Base-by-base conservation (phyloP, 1,284 basidiomycete genomes). In the Naganishia albida region DNA sequence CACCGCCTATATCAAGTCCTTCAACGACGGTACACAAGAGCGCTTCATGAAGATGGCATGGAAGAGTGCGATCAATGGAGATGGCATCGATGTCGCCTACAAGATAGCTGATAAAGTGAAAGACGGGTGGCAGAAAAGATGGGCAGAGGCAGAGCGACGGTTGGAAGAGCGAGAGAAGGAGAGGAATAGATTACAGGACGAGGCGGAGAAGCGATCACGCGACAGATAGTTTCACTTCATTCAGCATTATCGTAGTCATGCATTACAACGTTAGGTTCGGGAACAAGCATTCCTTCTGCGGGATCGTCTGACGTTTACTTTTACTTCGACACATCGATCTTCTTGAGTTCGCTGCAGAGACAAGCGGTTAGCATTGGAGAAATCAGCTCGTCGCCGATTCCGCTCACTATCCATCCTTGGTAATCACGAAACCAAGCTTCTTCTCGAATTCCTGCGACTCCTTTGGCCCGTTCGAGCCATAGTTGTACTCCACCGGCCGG, bases 401-500 rank as follows among this genome's bases (percentile, higher is more conserved):
- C 16, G 60, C 55, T 62, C 30, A 66, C 64, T 60, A 53, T 40
- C 20, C 57, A 18, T 66, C 56, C 55, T 66, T 50, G 7, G 46
- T 57, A 30, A n/a, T 15, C 1, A 59, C 57, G 43, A 53, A 68
- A 6, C 67, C 69, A 16, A 64, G 54, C 63, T 60, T 60, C 28
- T 64, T 52, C 62, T 70, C 69, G 56, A 70, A 70, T 20, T 66
- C 56, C 43, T 68, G 40, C 25, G 55, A 64, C 34, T 55, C 63
- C 25, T 68, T 62, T 3, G 69, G 69, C 6, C 69, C 69, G 3
- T 50, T 42, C 0, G 67, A 67, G 16, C 69, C 69, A 52, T 70
- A 70, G 38, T 62, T 62, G 49, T 70, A 70, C 16, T 48, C 34
- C 10, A 48, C 52, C 6, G 69, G 69, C 39, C 62, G 63, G 42